Conservation (phyloP, 2,329 filamentous ascomycete species). For the Epichloe glyceriae region DNA sequence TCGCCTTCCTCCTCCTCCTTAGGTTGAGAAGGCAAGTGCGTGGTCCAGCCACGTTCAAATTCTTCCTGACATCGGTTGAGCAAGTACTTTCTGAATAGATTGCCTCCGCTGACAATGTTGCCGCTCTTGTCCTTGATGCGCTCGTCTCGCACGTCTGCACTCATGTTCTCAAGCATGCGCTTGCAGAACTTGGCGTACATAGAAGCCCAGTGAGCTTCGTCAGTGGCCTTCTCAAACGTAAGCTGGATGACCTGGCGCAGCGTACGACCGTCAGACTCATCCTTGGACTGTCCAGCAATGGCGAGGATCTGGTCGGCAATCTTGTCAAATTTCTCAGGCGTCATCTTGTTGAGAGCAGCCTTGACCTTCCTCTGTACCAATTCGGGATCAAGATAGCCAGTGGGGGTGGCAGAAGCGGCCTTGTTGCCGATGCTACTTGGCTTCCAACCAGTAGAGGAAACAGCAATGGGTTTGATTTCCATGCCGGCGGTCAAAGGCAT, state of each 20-base stretch:
- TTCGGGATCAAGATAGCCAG: constrained; percentile 64
- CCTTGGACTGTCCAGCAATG: constrained; percentile 90
- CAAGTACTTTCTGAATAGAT: constrained; percentile 94
- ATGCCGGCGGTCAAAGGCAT: constrained; percentile 83
- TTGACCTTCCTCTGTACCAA: constrained; percentile 98
- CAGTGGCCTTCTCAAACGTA: constrained; percentile 97
- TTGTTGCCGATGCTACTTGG: constrained; percentile 53
- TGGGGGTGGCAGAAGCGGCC: constrained; percentile 20
- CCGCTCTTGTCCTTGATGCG: constrained; percentile 84
- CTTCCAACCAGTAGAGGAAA: constrained; percentile 76
- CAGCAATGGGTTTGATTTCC: constrained; percentile 67
- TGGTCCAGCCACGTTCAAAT: constrained; percentile 95
- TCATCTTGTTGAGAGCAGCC: constrained; percentile 99
- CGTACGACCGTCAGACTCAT: constrained; percentile 86
- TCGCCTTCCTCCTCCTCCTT: constrained; percentile 59
- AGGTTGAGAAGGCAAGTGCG: constrained; percentile 59
- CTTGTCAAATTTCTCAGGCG: constrained; percentile 94
- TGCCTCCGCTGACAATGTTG: constrained; percentile 80
- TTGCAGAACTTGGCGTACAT: constrained; percentile 99
- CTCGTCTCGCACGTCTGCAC: constrained; percentile 86
- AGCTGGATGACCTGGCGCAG: constrained; percentile 96
- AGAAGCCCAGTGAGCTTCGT: constrained; percentile 94
- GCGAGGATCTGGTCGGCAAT: constrained; percentile 86
- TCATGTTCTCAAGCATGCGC: constrained; percentile 93
- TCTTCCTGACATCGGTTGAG: constrained; percentile 98